Percentiles rank a stretch among this genome's conserved stretches.
phyloP scores from a whole-genome alignment of 495 filamentous ascomycete genomes.

The Lasiosphaeria hispida region DNA sequence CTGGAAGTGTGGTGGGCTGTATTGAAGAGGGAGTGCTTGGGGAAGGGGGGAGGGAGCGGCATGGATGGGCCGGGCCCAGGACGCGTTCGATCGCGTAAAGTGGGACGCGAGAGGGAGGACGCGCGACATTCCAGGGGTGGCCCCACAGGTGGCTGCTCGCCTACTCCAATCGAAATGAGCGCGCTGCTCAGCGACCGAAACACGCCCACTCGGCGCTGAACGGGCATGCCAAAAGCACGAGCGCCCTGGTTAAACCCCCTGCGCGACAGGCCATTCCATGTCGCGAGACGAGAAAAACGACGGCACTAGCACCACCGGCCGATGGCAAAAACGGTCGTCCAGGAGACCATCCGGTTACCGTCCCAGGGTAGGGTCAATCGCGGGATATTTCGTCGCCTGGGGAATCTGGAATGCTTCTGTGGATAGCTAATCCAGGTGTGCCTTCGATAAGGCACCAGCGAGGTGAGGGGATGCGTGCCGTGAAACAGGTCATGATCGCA shows the following conservation, averaged over 20 bases:
- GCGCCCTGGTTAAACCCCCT: not conserved
- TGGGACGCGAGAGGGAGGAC: constrained; percentile 16
- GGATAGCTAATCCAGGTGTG: no score
- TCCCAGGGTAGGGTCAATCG: no score
- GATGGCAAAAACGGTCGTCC: not conserved
- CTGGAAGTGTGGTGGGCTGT: not conserved
- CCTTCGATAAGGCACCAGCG: no score
- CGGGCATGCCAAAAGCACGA: not conserved
- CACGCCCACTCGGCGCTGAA: constrained; percentile 1
- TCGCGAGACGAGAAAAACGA: not conserved
- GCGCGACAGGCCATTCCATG: constrained; percentile 2
- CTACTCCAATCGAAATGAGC: constrained; percentile 9
- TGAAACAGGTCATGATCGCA: no score
- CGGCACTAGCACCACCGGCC: constrained; percentile 6
- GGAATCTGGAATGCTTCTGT: no score
- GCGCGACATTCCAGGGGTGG: not conserved
- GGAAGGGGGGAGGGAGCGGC: not conserved
- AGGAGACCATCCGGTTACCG: not conserved
- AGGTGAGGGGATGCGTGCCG: no score
- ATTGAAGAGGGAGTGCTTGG: constrained; percentile 7
- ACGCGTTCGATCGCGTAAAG: constrained; percentile 22
- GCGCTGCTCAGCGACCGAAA: not conserved
- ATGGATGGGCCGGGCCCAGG: not conserved
- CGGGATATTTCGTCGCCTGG: no score
- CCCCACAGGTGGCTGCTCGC: not conserved